Base-by-base conservation (phyloP, 768 basidiomycete genomes). In the Pulveroboletus frians region DNA sequence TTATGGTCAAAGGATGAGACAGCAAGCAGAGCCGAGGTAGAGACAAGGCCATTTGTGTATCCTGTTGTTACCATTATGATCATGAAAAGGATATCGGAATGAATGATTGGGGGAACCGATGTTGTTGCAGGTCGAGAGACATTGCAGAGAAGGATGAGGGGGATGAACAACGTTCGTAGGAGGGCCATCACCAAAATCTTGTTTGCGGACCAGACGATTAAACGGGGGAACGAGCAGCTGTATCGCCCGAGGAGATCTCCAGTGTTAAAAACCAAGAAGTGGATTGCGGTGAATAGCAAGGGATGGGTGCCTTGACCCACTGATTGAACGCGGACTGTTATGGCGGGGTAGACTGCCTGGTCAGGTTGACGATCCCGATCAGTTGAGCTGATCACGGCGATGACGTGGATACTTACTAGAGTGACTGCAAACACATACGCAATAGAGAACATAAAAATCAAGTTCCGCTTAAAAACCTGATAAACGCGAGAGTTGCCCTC, bases 131-230 rank as follows among this genome's bases (percentile, higher is more conserved):
- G 71, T 37, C 74, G 78, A 54, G 83, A 80, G 37, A 94, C 69
- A 62, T 96, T 96, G 75, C 92, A 95, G 69, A 85, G 73, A n/a
- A 95, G 75, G 67, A 95, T 85, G 36, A 93, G 59, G 26, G 91
- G 91, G 40, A 96, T 79, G 70, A 95, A 94, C 30, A 92, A 60
- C 2, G 84, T 86, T 47, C 93, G 82, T 3, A 79, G 66, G 36
- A 87, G 63, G 15, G 91, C 84, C 21, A 90, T 68, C 5, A 63
- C 60, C 14, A 91, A 63, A 34, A 94, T 76, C 30, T 76, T 76
- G 20, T 71, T 75, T 5, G 79, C 77, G 4, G 82, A 83, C 81
- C 88, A 92, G 45, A 92, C 70, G 29, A 83, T 66, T 18, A 92
- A 65, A 7, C 64, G 62, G 6, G 85, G 84, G 57, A 83, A 74